phyloP scores from a whole-genome alignment of 2,329 filamentous ascomycete species.

The Trichoderma citrinoviride region DNA sequence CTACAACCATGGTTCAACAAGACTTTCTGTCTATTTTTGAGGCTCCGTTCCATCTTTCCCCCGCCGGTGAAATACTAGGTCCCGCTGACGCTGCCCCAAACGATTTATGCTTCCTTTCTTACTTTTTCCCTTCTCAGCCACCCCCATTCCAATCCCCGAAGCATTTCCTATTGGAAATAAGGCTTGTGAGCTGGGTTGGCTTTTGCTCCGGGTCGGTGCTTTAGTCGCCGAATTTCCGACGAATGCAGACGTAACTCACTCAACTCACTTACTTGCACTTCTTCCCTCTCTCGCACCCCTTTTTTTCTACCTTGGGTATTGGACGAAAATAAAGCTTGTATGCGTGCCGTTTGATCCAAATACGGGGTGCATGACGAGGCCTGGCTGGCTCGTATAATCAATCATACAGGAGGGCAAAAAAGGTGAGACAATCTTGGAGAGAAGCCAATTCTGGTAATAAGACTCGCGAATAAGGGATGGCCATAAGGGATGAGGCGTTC shows the following conservation, averaged over 20 bases:
- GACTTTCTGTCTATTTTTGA: not conserved
- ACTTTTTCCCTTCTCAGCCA: not conserved
- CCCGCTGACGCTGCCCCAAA: not conserved
- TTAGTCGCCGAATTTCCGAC: constrained; percentile 6
- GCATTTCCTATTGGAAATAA: not conserved
- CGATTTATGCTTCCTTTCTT: not conserved
- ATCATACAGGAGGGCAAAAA: not conserved
- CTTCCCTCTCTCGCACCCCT: not conserved
- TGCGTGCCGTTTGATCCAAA: constrained; percentile 7
- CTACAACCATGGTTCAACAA: no score
- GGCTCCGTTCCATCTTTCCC: not conserved
- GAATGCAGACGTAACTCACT: not conserved
- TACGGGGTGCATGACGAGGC: constrained; percentile 11
- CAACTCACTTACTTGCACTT: not conserved
- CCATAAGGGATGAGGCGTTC: not conserved
- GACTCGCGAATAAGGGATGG: not conserved
- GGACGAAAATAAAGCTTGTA: not conserved
- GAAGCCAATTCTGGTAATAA: not conserved
- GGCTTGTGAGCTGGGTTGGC: not conserved
- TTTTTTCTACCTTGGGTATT: not conserved
- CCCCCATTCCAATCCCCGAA: not conserved
- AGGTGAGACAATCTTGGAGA: no score
- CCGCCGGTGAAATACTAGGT: not conserved
- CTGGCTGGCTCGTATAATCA: not conserved
- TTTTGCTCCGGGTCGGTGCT: not conserved